Evolutionary conservation across 495 filamentous ascomycete species (phyloP), one percentile per base, ranked within the genome.

Genomic region (Aspergillus cristatus): DNA sequence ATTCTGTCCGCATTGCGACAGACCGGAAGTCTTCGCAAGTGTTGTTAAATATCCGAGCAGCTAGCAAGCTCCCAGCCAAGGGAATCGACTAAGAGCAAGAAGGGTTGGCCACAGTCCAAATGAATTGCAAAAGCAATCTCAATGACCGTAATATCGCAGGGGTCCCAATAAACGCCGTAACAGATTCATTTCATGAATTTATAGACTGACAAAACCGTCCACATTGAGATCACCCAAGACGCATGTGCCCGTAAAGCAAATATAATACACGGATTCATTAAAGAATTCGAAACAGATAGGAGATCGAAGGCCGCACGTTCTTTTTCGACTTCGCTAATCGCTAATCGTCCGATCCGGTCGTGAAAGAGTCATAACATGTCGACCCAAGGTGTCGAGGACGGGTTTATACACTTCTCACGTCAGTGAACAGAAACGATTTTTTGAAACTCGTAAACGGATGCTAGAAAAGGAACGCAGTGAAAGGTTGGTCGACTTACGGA

Each of bases 401-500:
- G 34, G 35, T 48, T 52, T 48, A 53, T 37, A 48, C 26, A 39
- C 49, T 53, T 28, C n/a, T 16, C 6, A 12, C 4, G 33, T 46
- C 18, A 44, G 37, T 35, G 31, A 14, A 8, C 14, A 2, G 32
- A 24, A 16, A 35, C 13, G 24, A 34, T 24, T n/a, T n/a, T n/a
- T n/a, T n/a, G 30, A 32, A 7, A 32, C 8, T 14, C 15, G 14
- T 8, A 14, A 14, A 8, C 30, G 7, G 15, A 13, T 10, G 30
- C 24, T 30, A 30, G 12, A 30, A n/a, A 11, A 30, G 20, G 20
- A 30, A 30, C n/a, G 24, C 11, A 26, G 2, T 32, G 22, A 11
- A 14, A 20, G 29, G n/a, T 10, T 26, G 6, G 3, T 39, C 37
- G 46, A 70, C 74, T 72, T 62, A 87, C 77, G 79, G 77, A 50